Base-by-base conservation (phyloP, 2,329 filamentous ascomycete genomes). In the Exophiala aquamarina region DNA sequence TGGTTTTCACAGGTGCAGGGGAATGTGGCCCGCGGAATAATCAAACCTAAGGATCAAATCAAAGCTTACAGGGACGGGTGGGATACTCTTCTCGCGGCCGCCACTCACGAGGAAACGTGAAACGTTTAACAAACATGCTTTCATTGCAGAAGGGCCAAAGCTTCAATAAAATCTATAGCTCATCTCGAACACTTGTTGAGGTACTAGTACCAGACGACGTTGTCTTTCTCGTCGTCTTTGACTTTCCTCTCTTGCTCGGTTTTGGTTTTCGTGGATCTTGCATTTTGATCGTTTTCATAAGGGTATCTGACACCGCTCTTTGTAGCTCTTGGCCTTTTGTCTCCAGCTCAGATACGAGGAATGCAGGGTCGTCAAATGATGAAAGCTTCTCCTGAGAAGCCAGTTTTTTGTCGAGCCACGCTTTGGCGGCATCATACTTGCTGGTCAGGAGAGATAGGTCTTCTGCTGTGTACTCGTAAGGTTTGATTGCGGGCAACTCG, bases 401-500 rank as follows among this genome's bases (percentile, higher is more conserved):
- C 38, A 87, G 70, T 63, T 87, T 85, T 55, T 86, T 79, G 23
- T 83, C 78, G 15, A 98, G 75, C 92, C 92, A 98, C 15, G 77
- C 73, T 13, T 77, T 71, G 14, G 84, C 81, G 11, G 79, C 76
- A 20, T 81, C 77, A 61, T 84, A 80, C 14, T 82, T 70, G 9
- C 79, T 75, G 41, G 83, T 78, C 18, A 93, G 73, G 38, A 76
- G 72, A 33, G 77, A 74, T 23, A 95, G 73, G 61, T 97, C 91
- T 21, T 85, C 80, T 7, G 81, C 70, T 1, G 78, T 84, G 70
- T 94, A 94, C 18, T 79, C 70, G 14, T 81, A 77, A 0, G 79
- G 64, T 28, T 70, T 66, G 20, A 66, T 63, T 33, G 63, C 63
- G 19, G 61, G 59, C 23, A 67, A 56, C 3, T 65, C 55, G 6